phyloP scores from a whole-genome alignment of 768 basidiomycete genomes.

The Clitopilus passeckerianus region DNA sequence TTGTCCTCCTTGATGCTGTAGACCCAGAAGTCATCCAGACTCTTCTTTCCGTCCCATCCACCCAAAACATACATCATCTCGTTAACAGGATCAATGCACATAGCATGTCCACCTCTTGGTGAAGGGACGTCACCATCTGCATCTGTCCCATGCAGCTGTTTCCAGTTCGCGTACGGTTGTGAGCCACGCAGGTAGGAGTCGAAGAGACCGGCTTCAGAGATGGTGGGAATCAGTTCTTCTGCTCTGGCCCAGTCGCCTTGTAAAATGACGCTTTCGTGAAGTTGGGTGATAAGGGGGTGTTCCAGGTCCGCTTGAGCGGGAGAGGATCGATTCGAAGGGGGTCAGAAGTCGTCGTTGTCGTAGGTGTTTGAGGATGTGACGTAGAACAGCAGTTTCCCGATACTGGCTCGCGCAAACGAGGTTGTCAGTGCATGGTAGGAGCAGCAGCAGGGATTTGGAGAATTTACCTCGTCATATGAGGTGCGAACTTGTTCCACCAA shows the following conservation, averaged over 20 bases:
- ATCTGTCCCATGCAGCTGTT: slow-evolving; percentile 51
- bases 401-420: slow-evolving; percentile 33
- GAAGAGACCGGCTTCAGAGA: slow-evolving; percentile 57
- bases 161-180: slow-evolving; percentile 61
- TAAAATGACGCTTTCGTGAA: slow-evolving; percentile 62
- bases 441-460: not conserved
- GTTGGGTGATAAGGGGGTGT: slow-evolving; percentile 62
- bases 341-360: slow-evolving; percentile 69
- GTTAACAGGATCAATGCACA: slow-evolving; percentile 68
- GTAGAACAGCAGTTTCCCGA: slow-evolving; percentile 59
- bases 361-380: slow-evolving; percentile 71
- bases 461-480: slow-evolving; percentile 60
- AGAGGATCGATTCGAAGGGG: slow-evolving; percentile 55
- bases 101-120: slow-evolving; percentile 73
- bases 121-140: slow-evolving; percentile 62
- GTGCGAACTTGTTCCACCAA: slow-evolving; percentile 51
- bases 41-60: slow-evolving; percentile 72
- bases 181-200: slow-evolving; percentile 51
- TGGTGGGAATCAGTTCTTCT: slow-evolving; percentile 45
- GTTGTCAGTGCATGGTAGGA: slow-evolving; percentile 3
- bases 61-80: slow-evolving; percentile 72
- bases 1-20: slow-evolving; percentile 54
- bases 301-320: slow-evolving; percentile 53
- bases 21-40: slow-evolving; percentile 76
- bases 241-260: slow-evolving; percentile 58